Percentiles rank a stretch among this genome's conserved stretches.
Conservation (phyloP, 441 rosid genomes). For the Mallotus repandus region DNA sequence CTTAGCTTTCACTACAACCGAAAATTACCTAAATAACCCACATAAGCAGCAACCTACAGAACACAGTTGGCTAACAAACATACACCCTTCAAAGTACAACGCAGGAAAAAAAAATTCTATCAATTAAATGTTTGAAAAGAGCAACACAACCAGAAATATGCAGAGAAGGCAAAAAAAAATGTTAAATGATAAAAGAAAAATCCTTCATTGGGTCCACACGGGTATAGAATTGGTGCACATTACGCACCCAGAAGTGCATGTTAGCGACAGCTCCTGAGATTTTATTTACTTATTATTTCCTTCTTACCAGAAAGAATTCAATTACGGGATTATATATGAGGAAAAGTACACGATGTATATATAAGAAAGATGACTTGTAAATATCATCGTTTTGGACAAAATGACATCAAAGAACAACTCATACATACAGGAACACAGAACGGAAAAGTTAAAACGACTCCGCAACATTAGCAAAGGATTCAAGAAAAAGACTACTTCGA, state of each 20-base stretch:
- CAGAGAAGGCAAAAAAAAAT: neutral
- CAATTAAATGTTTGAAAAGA: slow-evolving; percentile 28
- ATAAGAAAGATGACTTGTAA: neutral
- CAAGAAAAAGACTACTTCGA: slow-evolving; percentile 5
- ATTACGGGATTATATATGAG: neutral
- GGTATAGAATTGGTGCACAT: slow-evolving; percentile 23
- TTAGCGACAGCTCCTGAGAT: neutral
- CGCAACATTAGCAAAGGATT: slow-evolving; percentile 1
- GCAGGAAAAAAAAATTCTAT: slow-evolving; percentile 7
- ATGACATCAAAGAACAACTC: slow-evolving; percentile 33
- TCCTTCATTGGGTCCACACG: slow-evolving; percentile 21
- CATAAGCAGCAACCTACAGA: neutral
- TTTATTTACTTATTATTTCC: too few relatives aligned
- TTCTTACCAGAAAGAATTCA: neutral
- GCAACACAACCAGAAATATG: slow-evolving; percentile 13
- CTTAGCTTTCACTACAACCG: neutral
- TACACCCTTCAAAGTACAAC: slow-evolving; percentile 1
- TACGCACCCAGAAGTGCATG: slow-evolving; percentile 16
- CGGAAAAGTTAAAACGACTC: slow-evolving; percentile 16
- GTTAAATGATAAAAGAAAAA: neutral
- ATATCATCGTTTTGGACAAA: slow-evolving; percentile 14
- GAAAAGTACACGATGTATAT: slow-evolving; percentile 2
- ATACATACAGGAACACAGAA: neutral
- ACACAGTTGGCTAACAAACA: neutral
- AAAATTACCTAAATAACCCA: slow-evolving; percentile 17